Evolutionary conservation across 768 basidiomycete genomes (phyloP).

Genomic region (Tulasnella calospora): DNA sequence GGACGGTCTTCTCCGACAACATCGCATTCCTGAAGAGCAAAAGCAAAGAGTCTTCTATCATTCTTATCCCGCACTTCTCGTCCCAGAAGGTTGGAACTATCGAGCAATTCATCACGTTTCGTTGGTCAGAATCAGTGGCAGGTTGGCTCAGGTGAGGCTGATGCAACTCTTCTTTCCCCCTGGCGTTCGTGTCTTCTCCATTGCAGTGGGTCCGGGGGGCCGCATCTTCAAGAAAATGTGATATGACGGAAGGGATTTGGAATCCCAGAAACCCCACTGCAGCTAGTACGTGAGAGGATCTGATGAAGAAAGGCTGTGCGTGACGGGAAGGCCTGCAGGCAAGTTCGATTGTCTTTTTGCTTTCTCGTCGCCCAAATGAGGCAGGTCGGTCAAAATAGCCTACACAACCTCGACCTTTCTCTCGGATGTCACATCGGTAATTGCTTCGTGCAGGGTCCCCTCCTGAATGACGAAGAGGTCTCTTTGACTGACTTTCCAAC

Average conservation of each 20-base stretch:
- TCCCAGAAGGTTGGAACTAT: background rate
- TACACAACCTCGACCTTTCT: background rate
- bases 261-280: too few relatives aligned
- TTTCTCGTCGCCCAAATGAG: background rate
- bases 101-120: background rate
- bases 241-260: background rate
- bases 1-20: background rate
- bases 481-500: background rate
- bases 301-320: background rate
- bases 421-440: background rate
- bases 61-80: background rate
- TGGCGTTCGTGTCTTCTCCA: background rate
- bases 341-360: background rate
- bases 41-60: background rate
- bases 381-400: background rate
- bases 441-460: background rate
- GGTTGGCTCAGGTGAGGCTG: slow-evolving; percentile 3
- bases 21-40: background rate
- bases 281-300: background rate
- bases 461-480: background rate
- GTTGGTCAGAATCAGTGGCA: background rate
- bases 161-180: background rate
- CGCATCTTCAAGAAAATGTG: background rate
- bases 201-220: background rate
- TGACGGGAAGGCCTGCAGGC: slow-evolving; percentile 3